Evolutionary conservation across 495 filamentous ascomycete species (phyloP), one percentile per base, ranked within the genome.

Genomic region (Chaetomium fimeti): DNA sequence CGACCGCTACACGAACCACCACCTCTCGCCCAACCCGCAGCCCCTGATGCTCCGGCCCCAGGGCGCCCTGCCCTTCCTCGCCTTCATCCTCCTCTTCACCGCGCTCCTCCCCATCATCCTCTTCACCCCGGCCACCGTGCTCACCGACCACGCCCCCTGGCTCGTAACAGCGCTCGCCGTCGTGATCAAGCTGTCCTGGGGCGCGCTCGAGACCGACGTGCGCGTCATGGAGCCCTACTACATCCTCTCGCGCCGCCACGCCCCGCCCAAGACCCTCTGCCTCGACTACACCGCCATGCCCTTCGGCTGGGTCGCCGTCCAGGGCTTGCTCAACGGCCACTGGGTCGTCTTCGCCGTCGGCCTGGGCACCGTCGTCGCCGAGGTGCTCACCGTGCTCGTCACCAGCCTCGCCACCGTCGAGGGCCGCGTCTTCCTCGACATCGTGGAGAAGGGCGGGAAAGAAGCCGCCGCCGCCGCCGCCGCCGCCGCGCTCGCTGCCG

Each of bases 201-300:
- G 80, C 55, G 84, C 85, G 22, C 79, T 91, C n/a, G 89, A 91
- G 64, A 87, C 82, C 56, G 83, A 86, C 58, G 78, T 91, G 52
- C 84, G 89, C 58, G 87, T 91, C 82, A 82, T 90, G 64, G 88
- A 91, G 71, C 89, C 89, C 5, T 91, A 88, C 69, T 90, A 87
- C 74, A 82, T 88, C 65, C 81, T 91, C 12, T 85, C 82, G 5
- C 74, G 77, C 38, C 82, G 89, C 1, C 83, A 88, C 65, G 87
- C 88, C 3, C 83, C 82, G 0, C 77, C 86, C 18, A 81, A 79
- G 45, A 86, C 83, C 24, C 80, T 91, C 1, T 87, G 85, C 0
- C 81, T 91, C 0, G 89, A 91, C 72, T 91, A 91, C 62, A 88
- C 86, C 0, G 85, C 85, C 32, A 85, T 87, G 63, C 84, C 88